A percentile compares a stretch with the other conserved stretches of the same genome.
These are phyloP conservation scores for Irpex rosettiformis DNA, from an alignment of 1,284 basidiomycete species.

Conservation along the genomic window DNA sequence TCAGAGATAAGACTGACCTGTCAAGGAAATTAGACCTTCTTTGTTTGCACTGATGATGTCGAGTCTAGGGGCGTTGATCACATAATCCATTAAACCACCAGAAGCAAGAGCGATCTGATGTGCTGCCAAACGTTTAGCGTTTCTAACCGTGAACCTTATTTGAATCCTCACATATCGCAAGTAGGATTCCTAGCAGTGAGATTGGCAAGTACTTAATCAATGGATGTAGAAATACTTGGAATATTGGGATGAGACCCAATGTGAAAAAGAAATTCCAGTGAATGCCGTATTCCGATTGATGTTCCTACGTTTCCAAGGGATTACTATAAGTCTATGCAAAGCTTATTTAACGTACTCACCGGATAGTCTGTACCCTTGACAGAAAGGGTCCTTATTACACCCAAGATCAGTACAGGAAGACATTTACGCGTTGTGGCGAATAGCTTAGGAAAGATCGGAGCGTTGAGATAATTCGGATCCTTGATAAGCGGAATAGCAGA, in stretches of 20 bases:
- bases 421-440: slow-evolving; percentile 49
- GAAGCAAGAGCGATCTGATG: slow-evolving; percentile 67
- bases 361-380: slow-evolving; percentile 96
- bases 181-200: slow-evolving; percentile 59
- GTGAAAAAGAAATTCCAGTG: slow-evolving; percentile 99
- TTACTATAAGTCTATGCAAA: neutral
- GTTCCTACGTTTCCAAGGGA: slow-evolving; percentile 60
- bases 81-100: slow-evolving; percentile 57
- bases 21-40: slow-evolving; percentile 83
- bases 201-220: slow-evolving; percentile 56
- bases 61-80: slow-evolving; percentile 60
- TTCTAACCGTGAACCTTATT: neutral
- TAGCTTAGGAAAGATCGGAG: slow-evolving; percentile 51
- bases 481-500: slow-evolving; percentile 77
- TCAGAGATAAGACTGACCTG: slow-evolving; percentile 43
- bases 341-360: slow-evolving; percentile 39
- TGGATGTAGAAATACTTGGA: slow-evolving; percentile 72
- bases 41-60: slow-evolving; percentile 83
- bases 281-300: slow-evolving; percentile 92
- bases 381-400: slow-evolving; percentile 74
- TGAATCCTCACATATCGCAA: slow-evolving; percentile 54
- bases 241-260: slow-evolving; percentile 74
- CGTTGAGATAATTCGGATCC: slow-evolving; percentile 48
- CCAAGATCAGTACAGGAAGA: slow-evolving; percentile 72
- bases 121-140: slow-evolving; percentile 36